Evolutionary conservation across 2,329 filamentous ascomycete genomes (phyloP).

Genomic region (Phialophora macrospora): DNA sequence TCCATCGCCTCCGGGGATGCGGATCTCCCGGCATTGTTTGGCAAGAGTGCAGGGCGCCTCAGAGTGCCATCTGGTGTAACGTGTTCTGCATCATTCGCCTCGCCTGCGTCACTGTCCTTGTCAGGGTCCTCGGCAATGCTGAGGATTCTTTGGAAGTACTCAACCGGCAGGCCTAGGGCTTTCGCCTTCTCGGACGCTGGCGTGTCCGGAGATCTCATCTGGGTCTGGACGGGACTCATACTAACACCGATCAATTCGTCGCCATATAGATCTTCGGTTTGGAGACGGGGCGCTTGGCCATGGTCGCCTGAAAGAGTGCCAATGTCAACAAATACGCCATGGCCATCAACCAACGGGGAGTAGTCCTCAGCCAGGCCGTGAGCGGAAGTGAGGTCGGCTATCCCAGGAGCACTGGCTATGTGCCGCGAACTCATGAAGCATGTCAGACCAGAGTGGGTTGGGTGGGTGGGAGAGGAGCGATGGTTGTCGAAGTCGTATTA

Average conservation of each 20-base stretch:
- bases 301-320: conserved; percentile 9
- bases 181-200: conserved; percentile 65
- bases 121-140: conserved; percentile 18
- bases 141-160: conserved; percentile 24
- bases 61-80: not conserved
- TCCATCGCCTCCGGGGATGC: conserved; percentile 4
- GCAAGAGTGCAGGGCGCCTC: conserved; percentile 10
- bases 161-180: conserved; percentile 51
- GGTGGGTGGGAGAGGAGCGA: not conserved
- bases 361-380: conserved; percentile 20
- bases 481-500: not conserved
- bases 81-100: conserved; percentile 11
- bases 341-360: conserved; percentile 12
- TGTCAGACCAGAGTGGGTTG: conserved; percentile 5
- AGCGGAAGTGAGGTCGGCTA: conserved; percentile 22
- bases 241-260: conserved; percentile 61
- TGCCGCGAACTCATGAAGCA: conserved; percentile 24
- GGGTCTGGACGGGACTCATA: conserved; percentile 62
- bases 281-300: conserved; percentile 10
- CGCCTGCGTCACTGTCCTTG: conserved; percentile 15
- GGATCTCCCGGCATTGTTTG: conserved; percentile 5
- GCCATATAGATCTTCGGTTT: conserved; percentile 26
- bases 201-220: conserved; percentile 61
- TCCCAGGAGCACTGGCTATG: conserved; percentile 28
- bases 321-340: conserved; percentile 16